phyloP scores from a whole-genome alignment of 306 rosid species.

The Acacia acuminata region DNA sequence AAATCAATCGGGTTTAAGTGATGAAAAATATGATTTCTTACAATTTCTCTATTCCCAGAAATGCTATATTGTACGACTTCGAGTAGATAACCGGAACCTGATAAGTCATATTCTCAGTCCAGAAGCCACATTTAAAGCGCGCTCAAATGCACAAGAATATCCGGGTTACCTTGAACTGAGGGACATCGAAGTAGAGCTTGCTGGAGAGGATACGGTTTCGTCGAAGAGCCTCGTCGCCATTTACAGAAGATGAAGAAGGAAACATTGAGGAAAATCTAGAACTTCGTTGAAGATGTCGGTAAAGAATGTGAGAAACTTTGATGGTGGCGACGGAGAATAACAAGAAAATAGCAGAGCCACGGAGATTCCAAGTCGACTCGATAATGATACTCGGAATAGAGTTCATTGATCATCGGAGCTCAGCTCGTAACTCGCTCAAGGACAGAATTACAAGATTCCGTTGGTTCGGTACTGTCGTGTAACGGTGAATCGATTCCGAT shows the following conservation, averaged over 20 bases:
- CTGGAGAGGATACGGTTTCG: constrained; percentile 77
- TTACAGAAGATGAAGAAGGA: constrained; percentile 35
- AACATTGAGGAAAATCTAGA: constrained; percentile 39
- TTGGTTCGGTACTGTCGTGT: not conserved
- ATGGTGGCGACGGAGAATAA: constrained; percentile 1
- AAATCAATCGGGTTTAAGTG: not conserved
- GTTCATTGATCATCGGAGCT: constrained; percentile 3
- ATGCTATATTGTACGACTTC: constrained; percentile 64
- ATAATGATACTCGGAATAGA: not conserved
- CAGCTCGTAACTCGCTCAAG: not conserved
- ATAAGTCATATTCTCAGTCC: constrained; percentile 10
- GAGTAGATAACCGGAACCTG: constrained; percentile 94
- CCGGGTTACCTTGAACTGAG: constrained; percentile 61
- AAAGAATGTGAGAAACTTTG: constrained; percentile 29
- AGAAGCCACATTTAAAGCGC: not conserved
- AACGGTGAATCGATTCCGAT: not conserved
- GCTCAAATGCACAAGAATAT: not conserved
- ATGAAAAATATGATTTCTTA: constrained; percentile 40
- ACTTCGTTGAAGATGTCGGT: constrained; percentile 28
- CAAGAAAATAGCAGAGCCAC: not conserved
- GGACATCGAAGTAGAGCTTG: constrained; percentile 76
- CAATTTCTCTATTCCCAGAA: constrained; percentile 90
- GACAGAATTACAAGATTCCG: not conserved
- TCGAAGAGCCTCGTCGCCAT: constrained; percentile 38
- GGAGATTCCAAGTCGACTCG: constrained; percentile 34